phyloP scores from a whole-genome alignment of 306 rosid species.

The Morella rubra region DNA sequence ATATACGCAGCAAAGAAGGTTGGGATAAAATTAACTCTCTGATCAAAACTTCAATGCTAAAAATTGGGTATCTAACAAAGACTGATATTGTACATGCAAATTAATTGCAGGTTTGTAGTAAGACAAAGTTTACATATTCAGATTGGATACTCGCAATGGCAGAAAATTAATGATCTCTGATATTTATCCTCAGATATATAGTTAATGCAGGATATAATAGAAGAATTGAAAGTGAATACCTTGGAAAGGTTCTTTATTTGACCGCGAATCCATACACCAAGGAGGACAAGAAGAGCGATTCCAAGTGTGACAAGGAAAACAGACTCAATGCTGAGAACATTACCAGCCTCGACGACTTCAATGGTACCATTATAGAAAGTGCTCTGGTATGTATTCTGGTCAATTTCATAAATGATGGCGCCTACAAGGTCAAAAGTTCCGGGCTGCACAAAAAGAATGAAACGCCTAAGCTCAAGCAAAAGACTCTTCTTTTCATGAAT shows the following conservation, averaged over 20 bases:
- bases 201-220: neutral
- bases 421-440: slow-evolving; percentile 94
- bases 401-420: slow-evolving; percentile 71
- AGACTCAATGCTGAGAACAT: slow-evolving; percentile 69
- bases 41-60: neutral
- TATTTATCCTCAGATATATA: neutral
- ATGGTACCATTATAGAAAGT: slow-evolving; percentile 84
- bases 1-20: neutral
- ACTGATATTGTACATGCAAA: neutral
- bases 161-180: neutral
- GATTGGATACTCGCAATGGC: neutral
- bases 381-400: slow-evolving; percentile 70
- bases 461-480: slow-evolving; percentile 15
- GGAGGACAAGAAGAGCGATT: slow-evolving; percentile 62
- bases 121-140: neutral
- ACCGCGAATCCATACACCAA: slow-evolving; percentile 77
- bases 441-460: slow-evolving; percentile 53
- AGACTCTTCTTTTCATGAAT: neutral
- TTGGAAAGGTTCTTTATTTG: slow-evolving; percentile 79
- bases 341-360: slow-evolving; percentile 79
- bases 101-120: neutral
- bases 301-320: slow-evolving; percentile 85
- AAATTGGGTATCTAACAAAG: neutral
- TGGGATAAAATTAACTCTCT: neutral
- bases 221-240: slow-evolving; percentile 41